phyloP scores from a whole-genome alignment of 495 filamentous ascomycete species.

The Penicillium parvum region DNA sequence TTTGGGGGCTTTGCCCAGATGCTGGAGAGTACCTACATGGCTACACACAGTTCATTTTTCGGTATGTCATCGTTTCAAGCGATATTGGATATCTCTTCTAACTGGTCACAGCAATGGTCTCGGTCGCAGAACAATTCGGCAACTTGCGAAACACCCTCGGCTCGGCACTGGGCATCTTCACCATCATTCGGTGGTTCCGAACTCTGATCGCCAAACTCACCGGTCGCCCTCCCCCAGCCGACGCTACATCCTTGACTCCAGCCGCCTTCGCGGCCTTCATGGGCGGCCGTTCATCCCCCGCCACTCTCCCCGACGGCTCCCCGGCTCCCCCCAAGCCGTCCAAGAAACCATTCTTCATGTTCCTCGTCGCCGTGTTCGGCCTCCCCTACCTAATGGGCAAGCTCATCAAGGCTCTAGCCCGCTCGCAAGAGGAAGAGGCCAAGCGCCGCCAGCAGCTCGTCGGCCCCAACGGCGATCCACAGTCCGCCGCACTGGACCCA shows the following conservation, averaged over 20 bases:
- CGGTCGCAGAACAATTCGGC: conserved; percentile 94
- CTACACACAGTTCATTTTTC: conserved; percentile 98
- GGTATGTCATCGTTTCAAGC: conserved; percentile 54
- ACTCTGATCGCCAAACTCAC: conserved; percentile 89
- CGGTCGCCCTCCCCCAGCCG: conserved; percentile 84
- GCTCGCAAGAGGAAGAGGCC: conserved; percentile 76
- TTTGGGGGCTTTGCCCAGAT: conserved; percentile 97
- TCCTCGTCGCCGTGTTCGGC: conserved; percentile 89
- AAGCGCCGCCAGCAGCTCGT: conserved; percentile 51
- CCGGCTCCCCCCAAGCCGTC: conserved; percentile 66
- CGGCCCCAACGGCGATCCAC: conserved; percentile 48
- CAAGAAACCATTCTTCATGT: conserved; percentile 93
- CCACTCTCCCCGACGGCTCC: conserved; percentile 51
- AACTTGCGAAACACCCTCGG: conserved; percentile 92
- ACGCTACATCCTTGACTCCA: conserved; percentile 80
- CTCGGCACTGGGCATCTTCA: conserved; percentile 92
- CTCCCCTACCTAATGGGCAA: conserved; percentile 95
- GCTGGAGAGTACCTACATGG: conserved; percentile 99
- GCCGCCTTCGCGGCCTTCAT: conserved; percentile 86
- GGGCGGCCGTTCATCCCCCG: conserved; percentile 35
- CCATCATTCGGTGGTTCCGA: conserved; percentile 87
- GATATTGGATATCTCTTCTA: conserved; percentile 1
- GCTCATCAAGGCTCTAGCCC: conserved; percentile 78
- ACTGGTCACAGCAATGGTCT: conserved; percentile 75
- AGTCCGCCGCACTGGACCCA: conserved; percentile 62